Percentiles rank a stretch among this genome's conserved stretches.
Conservation (phyloP, 257 asterid genomes). For the Solanum chiquidenum region DNA sequence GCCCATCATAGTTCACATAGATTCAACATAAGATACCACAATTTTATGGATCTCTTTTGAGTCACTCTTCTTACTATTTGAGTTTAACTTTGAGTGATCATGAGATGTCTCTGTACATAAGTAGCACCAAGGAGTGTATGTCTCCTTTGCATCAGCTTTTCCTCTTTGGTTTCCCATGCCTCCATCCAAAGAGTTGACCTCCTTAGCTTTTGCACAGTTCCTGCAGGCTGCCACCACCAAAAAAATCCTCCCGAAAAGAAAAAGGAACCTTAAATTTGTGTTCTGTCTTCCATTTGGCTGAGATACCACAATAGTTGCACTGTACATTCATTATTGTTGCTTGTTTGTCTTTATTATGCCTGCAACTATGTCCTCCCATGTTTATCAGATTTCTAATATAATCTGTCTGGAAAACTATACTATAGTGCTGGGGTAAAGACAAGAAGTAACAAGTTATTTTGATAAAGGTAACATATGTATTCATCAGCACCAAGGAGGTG, state of each 20-base stretch:
- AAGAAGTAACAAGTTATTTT: neutral
- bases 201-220: neutral
- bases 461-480: neutral
- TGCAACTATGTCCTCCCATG: neutral
- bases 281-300: neutral
- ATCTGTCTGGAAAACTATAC: neutral
- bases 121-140: neutral
- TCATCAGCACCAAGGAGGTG: neutral
- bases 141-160: neutral
- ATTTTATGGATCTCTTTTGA: neutral
- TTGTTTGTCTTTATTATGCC: neutral
- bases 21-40: neutral
- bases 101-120: neutral
- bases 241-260: neutral
- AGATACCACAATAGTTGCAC: neutral
- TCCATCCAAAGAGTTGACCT: neutral
- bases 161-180: neutral
- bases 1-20: neutral
- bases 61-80: neutral
- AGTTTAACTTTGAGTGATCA: neutral
- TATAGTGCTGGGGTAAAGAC: neutral
- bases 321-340: neutral
- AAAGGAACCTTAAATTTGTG: neutral
- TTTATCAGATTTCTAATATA: neutral
- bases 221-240: neutral